Percentiles rank a stretch among this genome's conserved stretches.
phyloP scores from a whole-genome alignment of 2,329 filamentous ascomycete species.

The Didymella lethalis region DNA sequence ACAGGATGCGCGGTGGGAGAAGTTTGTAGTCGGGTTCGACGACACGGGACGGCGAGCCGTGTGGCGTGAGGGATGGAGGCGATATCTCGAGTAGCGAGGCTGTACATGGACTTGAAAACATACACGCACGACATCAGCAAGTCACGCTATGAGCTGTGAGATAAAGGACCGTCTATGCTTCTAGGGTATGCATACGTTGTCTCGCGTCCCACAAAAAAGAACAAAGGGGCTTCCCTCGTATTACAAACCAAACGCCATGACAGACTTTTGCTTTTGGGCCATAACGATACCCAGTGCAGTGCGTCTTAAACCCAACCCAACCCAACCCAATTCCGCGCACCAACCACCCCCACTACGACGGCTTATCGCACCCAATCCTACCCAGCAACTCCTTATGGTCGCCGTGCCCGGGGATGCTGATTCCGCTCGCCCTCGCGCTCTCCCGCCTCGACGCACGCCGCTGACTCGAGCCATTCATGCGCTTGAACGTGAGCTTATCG shows the following conservation, averaged over 20 bases:
- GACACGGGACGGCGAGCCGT: conserved; percentile 73
- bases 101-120: no score
- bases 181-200: conserved; percentile 20
- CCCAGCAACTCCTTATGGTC: conserved; percentile 83
- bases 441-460: conserved; percentile 62
- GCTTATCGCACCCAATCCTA: conserved; percentile 84
- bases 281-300: conserved; percentile 1
- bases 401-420: conserved; percentile 74
- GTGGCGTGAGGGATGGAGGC: conserved; percentile 80
- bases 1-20: conserved; percentile 85
- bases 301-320: background rate
- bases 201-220: conserved; percentile 7
- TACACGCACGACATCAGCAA: background rate
- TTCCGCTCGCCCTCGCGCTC: conserved; percentile 56
- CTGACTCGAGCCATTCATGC: conserved; percentile 49
- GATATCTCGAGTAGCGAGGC: conserved; percentile 64
- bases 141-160: background rate
- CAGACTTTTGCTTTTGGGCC: conserved; percentile 16
- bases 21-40: conserved; percentile 63
- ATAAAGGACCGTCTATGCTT: conserved; percentile 14
- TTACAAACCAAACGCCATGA: conserved; percentile 7
- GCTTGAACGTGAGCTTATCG: conserved; percentile 72
- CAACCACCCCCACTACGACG: conserved; percentile 22
- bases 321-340: no score
- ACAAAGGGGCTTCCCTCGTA: conserved; percentile 13